A percentile compares a stretch with the other conserved stretches of the same genome.
These are phyloP conservation scores for Metschnikowia rubicola DNA, from an alignment of 805 yeast genomes.

Conservation along the genomic window DNA sequence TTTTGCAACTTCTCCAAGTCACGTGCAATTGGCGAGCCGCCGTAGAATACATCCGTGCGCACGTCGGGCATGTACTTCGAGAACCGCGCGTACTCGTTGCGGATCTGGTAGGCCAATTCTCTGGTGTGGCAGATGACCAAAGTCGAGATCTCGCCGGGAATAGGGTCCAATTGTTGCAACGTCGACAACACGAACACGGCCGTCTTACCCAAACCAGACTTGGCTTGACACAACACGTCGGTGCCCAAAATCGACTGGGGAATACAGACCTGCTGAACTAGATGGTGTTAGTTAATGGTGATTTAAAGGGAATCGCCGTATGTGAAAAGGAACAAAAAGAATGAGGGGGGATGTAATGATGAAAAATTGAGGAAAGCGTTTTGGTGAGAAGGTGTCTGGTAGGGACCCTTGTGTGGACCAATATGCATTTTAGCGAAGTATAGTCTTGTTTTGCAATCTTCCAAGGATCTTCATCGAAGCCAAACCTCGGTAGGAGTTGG, in stretches of 20 bases:
- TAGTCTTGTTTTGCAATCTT: too few species aligned
- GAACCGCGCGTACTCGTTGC: conserved; percentile 95
- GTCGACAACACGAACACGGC: conserved; percentile 96
- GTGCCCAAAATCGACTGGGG: conserved; percentile 98
- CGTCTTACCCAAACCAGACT: conserved; percentile 98
- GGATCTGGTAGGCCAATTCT: conserved; percentile 97
- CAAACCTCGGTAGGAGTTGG: too few species aligned
- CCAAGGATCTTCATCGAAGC: too few species aligned
- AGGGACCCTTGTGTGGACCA: not conserved
- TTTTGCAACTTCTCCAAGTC: conserved; percentile 85
- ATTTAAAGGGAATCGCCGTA: not conserved
- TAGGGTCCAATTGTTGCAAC: conserved; percentile 94
- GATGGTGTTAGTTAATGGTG: conserved; percentile 9
- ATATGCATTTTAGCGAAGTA: too few species aligned
- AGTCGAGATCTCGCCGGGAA: conserved; percentile 93
- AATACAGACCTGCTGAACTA: conserved; percentile 96
- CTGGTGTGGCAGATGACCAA: conserved; percentile 97
- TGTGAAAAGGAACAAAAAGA: not conserved
- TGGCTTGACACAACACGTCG: conserved; percentile 97
- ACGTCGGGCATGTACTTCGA: conserved; percentile 98
- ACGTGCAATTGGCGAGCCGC: conserved; percentile 84
- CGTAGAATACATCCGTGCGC: conserved; percentile 93
- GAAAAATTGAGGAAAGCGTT: not conserved
- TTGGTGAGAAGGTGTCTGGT: not conserved
- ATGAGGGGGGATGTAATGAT: not conserved